A percentile compares a stretch with the other conserved stretches of the same genome.
phyloP scores from a whole-genome alignment of 2,329 filamentous ascomycete genomes.

The Beauveria medogensis region DNA sequence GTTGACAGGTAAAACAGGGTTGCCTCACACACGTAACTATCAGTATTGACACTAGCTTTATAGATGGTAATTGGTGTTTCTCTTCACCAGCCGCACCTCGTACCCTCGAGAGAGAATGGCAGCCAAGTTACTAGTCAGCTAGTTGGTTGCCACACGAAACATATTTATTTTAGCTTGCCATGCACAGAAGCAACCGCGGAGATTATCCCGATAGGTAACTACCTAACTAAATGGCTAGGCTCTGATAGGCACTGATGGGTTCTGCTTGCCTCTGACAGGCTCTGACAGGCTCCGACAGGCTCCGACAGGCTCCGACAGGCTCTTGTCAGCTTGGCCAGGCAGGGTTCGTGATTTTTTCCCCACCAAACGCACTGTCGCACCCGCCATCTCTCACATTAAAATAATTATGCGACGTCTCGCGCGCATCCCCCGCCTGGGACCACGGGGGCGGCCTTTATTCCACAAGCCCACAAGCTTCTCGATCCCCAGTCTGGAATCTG shows the following conservation, averaged over 20 bases:
- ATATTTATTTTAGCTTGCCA: neutral
- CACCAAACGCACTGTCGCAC: neutral
- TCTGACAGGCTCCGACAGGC: no score
- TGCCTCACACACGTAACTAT: no score
- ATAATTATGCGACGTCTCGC: neutral
- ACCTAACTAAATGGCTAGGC: neutral
- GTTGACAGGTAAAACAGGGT: no score
- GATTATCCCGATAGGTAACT: slow-evolving; percentile 3
- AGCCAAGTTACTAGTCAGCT: neutral
- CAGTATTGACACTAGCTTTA: neutral
- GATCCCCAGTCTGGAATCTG: slow-evolving; percentile 25
- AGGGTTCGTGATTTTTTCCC: neutral
- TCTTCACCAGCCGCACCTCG: neutral
- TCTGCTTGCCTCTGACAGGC: neutral
- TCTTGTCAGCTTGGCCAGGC: neutral
- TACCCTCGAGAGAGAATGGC: neutral
- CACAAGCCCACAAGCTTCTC: neutral
- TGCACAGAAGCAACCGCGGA: neutral
- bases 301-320: neutral
- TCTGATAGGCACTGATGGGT: no score
- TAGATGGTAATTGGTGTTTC: neutral
- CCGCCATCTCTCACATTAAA: neutral
- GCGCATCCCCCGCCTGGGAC: neutral
- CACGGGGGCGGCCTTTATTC: slow-evolving; percentile 7
- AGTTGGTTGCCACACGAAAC: neutral